Evolutionary conservation across 495 filamentous ascomycete species (phyloP), one percentile per base, ranked within the genome.

Genomic region (Lophium mytilinum): DNA sequence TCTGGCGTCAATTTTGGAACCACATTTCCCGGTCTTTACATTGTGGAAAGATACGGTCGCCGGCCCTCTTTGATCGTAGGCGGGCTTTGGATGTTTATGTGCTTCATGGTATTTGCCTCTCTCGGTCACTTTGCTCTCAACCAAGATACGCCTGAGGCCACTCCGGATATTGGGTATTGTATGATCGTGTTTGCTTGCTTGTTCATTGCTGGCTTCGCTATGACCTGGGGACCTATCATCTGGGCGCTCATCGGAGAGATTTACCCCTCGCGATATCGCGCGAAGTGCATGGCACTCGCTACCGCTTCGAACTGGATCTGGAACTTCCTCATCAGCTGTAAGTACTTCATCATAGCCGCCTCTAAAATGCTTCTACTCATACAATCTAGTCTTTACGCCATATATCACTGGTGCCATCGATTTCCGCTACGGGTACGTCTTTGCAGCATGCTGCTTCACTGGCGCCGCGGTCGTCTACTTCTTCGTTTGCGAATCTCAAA

Each of bases 231-330:
- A 48, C 89, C 89, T 10, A 83, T 91, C 21, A 80, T 90, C 30
- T 93, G 89, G 89, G 78, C 83, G 34, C 81, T 88, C 53, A 83
- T 86, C 39, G 83, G 83, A 46, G 89, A 95, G 73, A 80, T 93
- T 61, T 94, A 88, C 69, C 89, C 89, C 19, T 78, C 83, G 55
- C 78, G 82, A 48, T 87, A 89, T 70, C 82, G 88, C 46, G 86
- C 86, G n/a, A 78, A 80, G 18, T 83, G 80, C 62, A 89, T 90
- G 77, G 86, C 84, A 18, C 66, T 90, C 19, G 85, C 85, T n/a
- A 92, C 89, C 0, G 82, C 85, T 5, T 79, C 82, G 53, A 95
- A 93, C 75, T 95, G 89, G 89, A 80, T 84, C 55, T 92, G 85
- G 84, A 95, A 93, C 72, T 95, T 91, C 76, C 69, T 91, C 63